Conservation (phyloP, 257 asterid genomes). For the Mentha longifolia region DNA sequence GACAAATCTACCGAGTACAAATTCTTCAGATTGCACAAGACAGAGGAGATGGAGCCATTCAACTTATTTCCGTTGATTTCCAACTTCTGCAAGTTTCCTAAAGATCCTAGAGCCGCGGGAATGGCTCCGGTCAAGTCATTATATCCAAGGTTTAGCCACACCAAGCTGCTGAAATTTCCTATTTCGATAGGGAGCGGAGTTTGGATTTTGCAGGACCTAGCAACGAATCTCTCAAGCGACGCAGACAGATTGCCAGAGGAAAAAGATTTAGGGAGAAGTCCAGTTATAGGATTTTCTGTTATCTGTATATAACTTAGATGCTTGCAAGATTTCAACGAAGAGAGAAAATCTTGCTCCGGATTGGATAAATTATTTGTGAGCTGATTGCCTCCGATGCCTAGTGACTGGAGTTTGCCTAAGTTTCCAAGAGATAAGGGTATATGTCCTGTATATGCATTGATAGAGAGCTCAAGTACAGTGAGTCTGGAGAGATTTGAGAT, state of each 20-base stretch:
- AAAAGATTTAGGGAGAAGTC: neutral
- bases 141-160: too few species aligned
- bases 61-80: too few species aligned
- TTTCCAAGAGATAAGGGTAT: conserved; percentile 9
- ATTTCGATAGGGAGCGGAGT: too few species aligned
- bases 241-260: conserved; percentile 7
- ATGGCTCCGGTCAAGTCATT: too few species aligned
- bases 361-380: conserved; percentile 3
- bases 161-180: too few species aligned
- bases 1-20: too few species aligned
- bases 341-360: conserved; percentile 12
- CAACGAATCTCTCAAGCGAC: neutral
- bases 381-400: neutral
- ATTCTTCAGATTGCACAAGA: too few species aligned
- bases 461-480: neutral
- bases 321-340: conserved; percentile 14
- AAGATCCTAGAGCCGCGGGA: too few species aligned
- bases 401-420: neutral
- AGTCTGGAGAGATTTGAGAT: conserved; percentile 35
- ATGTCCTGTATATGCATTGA: conserved; percentile 1
- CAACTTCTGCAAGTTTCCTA: too few species aligned
- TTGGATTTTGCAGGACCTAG: neutral
- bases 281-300: conserved; percentile 1
- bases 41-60: too few species aligned
- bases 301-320: neutral